Evolutionary conservation across 2,329 filamentous ascomycete genomes (phyloP), one percentile per base, ranked within the genome.

Genomic region (Ramularia collo-cygni): DNA sequence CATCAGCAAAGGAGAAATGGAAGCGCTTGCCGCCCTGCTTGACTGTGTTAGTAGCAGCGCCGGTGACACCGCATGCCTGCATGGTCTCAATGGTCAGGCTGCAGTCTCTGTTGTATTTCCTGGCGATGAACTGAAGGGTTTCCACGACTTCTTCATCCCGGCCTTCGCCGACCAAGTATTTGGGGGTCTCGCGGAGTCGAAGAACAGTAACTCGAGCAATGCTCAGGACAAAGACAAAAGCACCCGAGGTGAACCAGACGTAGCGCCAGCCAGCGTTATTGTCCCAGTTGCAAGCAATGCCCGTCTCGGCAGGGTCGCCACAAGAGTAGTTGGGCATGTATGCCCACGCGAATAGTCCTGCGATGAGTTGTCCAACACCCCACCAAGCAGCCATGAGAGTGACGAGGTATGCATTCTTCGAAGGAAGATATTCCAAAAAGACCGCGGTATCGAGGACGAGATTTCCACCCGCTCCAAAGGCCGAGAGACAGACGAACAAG

Each of bases 381-480:
- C 71, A 74, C 71, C 71, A 75, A 15, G 66, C 68, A 2, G 79
- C 77, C 58, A 82, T 68, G n/a, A 77, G 65, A 1, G 76, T 81
- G 10, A 81, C 54, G 13, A 82, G 67, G 77, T 78, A 84, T 55
- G 83, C 78, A 53, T 77, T 69, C 37, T 71, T 67, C 13, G 71
- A 65, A 0, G 75, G 74, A 3, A 78, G 54, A 51, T 72, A 78
- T 53, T 77, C 75, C 30, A 77, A 56, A 44, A 77, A 77, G 0
- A 77, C 71, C 0, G 74, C 71, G 0, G 77, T 80, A 47, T 82
- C 78, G 1, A 83, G 62, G 1, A 83, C 74, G 14, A 83, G 59
- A 48, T 79, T 82, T 3, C 71, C 79, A 9, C 80, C 80, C 1
- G 67, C 74, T 2, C 80, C 81, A 47, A 85, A 84, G 2, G 77